These are phyloP conservation scores for Aspergillus sp. DNA, from an alignment of 2,329 filamentous ascomycete genomes.

Conservation along the genomic window DNA sequence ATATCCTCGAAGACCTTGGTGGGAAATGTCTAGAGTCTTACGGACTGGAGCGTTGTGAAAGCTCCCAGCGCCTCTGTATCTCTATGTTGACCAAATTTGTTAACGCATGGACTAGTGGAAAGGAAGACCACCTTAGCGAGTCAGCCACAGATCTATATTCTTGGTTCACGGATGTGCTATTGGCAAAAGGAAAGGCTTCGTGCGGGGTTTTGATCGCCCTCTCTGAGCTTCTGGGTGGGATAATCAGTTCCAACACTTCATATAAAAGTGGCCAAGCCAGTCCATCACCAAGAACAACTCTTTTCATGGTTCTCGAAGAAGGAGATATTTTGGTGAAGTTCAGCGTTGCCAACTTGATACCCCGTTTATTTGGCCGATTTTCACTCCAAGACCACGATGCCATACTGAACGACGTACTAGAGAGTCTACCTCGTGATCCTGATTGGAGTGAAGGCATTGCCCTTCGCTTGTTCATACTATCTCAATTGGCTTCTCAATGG, in stretches of 20 bases:
- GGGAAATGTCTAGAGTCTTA: slow-evolving; percentile 49
- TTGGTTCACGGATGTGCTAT: slow-evolving; percentile 65
- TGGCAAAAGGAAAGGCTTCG: slow-evolving; percentile 67
- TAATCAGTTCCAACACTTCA: slow-evolving; percentile 63
- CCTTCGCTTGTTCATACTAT: slow-evolving; percentile 70
- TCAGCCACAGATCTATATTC: slow-evolving; percentile 71
- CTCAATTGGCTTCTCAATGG: slow-evolving; percentile 75
- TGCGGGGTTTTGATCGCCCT: slow-evolving; percentile 63
- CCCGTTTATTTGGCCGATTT: slow-evolving; percentile 73
- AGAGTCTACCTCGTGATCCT: slow-evolving; percentile 68
- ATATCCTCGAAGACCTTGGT: slow-evolving; percentile 44
- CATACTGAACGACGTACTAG: slow-evolving; percentile 79
- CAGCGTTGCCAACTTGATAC: slow-evolving; percentile 64
- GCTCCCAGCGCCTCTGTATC: slow-evolving; percentile 63
- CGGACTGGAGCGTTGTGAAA: slow-evolving; percentile 69
- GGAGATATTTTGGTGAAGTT: slow-evolving; percentile 71
- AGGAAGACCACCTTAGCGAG: slow-evolving; percentile 56
- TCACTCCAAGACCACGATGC: slow-evolving; percentile 78
- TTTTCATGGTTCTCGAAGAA: slow-evolving; percentile 67
- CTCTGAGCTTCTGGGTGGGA: slow-evolving; percentile 62
- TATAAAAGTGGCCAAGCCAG: slow-evolving; percentile 60
- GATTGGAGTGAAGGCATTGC: slow-evolving; percentile 77
- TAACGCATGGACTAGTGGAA: slow-evolving; percentile 56
- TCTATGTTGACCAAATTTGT: slow-evolving; percentile 63
- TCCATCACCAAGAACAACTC: slow-evolving; percentile 62